phyloP scores from a whole-genome alignment of 495 filamentous ascomycete species.

The Neurospora sp. region DNA sequence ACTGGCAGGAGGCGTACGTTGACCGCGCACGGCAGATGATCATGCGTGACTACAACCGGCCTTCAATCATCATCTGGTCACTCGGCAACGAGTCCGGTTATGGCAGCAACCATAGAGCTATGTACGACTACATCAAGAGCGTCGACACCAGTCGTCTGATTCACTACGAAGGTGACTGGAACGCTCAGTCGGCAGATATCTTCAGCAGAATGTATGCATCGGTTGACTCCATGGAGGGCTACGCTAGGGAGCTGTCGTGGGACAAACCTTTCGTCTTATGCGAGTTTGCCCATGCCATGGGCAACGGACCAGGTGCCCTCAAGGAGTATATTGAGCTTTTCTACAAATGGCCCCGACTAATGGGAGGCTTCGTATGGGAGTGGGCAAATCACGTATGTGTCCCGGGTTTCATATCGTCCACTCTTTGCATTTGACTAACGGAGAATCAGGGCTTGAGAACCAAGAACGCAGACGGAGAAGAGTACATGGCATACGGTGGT shows the following conservation, averaged over 20 bases:
- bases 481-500: constrained; percentile 60
- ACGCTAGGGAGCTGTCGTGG: constrained; percentile 32
- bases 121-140: constrained; percentile 53
- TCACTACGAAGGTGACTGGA: constrained; percentile 58
- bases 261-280: constrained; percentile 54
- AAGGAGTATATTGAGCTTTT: constrained; percentile 62
- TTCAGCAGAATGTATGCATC: constrained; percentile 57
- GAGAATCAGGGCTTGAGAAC: constrained; percentile 40
- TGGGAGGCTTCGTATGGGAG: constrained; percentile 70
- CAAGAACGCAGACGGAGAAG: constrained; percentile 40
- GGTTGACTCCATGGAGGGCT: constrained; percentile 35
- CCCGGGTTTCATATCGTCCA: neutral
- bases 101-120: constrained; percentile 54
- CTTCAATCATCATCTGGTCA: constrained; percentile 62
- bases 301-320: constrained; percentile 59
- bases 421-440: constrained; percentile 3
- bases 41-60: constrained; percentile 56
- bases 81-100: constrained; percentile 67
- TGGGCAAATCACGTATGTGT: constrained; percentile 56
- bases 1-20: constrained; percentile 60
- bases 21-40: constrained; percentile 59
- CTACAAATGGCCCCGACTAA: constrained; percentile 49
- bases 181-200: constrained; percentile 53
- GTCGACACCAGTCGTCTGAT: constrained; percentile 48
- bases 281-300: constrained; percentile 67